A percentile compares a stretch with the other conserved stretches of the same genome.
phyloP scores from a whole-genome alignment of 2,329 filamentous ascomycete genomes.

The Neopestalotiopsis rosae region DNA sequence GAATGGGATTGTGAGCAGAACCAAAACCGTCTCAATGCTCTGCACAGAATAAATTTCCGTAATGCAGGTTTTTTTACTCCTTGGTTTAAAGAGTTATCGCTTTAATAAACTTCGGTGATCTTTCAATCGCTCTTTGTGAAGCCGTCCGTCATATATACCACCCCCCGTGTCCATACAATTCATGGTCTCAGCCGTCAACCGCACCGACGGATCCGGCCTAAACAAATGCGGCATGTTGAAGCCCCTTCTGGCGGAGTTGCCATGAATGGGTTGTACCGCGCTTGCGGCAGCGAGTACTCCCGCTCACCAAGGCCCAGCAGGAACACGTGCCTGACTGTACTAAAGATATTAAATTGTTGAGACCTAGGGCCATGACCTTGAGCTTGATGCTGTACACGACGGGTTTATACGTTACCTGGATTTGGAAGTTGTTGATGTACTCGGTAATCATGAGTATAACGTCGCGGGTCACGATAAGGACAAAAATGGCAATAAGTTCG shows the following conservation, averaged over 20 bases:
- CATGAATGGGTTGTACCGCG: background rate
- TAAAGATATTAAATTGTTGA: conserved; percentile 39
- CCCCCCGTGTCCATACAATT: background rate
- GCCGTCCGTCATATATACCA: conserved; percentile 11
- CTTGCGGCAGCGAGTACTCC: conserved; percentile 2
- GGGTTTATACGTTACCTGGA: conserved; percentile 46
- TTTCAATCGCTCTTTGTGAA: background rate
- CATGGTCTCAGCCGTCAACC: background rate
- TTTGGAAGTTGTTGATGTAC: conserved; percentile 43
- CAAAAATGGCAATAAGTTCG: conserved; percentile 48
- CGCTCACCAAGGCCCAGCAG: conserved; percentile 5
- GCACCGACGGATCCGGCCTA: background rate
- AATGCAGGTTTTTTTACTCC: too few species aligned
- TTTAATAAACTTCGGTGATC: background rate
- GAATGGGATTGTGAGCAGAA: too few species aligned
- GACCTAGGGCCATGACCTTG: conserved; percentile 61
- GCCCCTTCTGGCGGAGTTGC: background rate
- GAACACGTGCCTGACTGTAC: conserved; percentile 7
- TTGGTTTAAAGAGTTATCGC: background rate
- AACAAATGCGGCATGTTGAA: background rate
- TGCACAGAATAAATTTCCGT: too few species aligned
- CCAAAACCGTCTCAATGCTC: too few species aligned
- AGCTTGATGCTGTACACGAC: conserved; percentile 52
- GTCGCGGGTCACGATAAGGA: conserved; percentile 47
- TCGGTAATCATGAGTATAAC: conserved; percentile 44